Percentiles rank a stretch among this genome's conserved stretches.
Evolutionary conservation across 306 rosid genomes (phyloP).

Genomic region (Cicer bijugum): DNA sequence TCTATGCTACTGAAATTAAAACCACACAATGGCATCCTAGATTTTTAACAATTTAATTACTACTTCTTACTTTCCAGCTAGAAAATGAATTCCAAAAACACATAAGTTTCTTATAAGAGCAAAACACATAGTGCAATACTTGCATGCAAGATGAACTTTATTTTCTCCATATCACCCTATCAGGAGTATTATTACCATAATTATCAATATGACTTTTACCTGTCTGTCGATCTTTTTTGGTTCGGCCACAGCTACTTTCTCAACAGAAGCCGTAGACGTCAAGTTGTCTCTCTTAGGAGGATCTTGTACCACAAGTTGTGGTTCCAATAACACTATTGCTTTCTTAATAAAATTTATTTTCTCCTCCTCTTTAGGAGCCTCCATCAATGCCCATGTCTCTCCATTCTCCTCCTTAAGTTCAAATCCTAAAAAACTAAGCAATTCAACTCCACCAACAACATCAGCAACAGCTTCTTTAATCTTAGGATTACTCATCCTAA

Average conservation of each 20-base stretch:
- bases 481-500: slow-evolving; percentile 84
- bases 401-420: slow-evolving; percentile 73
- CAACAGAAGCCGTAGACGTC: slow-evolving; percentile 37
- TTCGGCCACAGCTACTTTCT: slow-evolving; percentile 48
- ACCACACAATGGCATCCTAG: neutral
- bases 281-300: slow-evolving; percentile 45
- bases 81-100: slow-evolving; percentile 24
- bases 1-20: slow-evolving; percentile 4
- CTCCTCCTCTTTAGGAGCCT: slow-evolving; percentile 63
- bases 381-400: slow-evolving; percentile 91
- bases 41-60: slow-evolving; percentile 22
- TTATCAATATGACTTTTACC: slow-evolving; percentile 50
- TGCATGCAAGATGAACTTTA: slow-evolving; percentile 22
- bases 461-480: slow-evolving; percentile 76
- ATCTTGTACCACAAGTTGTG: slow-evolving; percentile 48
- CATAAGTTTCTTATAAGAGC: neutral
- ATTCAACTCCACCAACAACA: slow-evolving; percentile 76
- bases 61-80: slow-evolving; percentile 34
- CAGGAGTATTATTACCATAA: neutral
- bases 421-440: slow-evolving; percentile 77
- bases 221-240: slow-evolving; percentile 75
- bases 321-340: slow-evolving; percentile 61
- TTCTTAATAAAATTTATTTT: slow-evolving; percentile 50
- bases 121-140: slow-evolving; percentile 32
- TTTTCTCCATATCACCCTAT: neutral